Evolutionary conservation across 352 stramenopile genomes (phyloP).

Genomic region (Pythium phragmitis): DNA sequence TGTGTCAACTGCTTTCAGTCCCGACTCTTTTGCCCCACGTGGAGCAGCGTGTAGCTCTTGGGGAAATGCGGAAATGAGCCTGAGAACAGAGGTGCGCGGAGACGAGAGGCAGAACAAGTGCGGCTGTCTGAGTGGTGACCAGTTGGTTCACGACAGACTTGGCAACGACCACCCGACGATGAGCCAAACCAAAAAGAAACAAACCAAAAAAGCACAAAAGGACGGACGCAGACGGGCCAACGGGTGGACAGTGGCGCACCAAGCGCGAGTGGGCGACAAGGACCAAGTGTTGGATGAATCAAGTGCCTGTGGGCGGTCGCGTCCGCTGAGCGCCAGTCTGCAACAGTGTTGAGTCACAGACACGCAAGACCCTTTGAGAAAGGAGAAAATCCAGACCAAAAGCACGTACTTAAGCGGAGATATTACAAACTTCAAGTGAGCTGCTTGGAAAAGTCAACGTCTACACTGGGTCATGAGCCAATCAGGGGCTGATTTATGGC

Average conservation of each 20-base stretch:
- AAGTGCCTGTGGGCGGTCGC: slow-evolving; percentile 25
- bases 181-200: slow-evolving; percentile 1
- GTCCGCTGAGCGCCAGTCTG: slow-evolving; percentile 3
- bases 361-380: slow-evolving; percentile 10
- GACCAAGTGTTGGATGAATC: slow-evolving; percentile 19
- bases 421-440: slow-evolving; percentile 31
- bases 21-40: neutral
- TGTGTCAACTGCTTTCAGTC: neutral
- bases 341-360: slow-evolving; percentile 11
- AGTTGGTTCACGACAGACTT: slow-evolving; percentile 21
- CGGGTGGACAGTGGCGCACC: neutral
- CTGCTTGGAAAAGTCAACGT: slow-evolving; percentile 26
- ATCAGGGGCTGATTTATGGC: slow-evolving; percentile 15
- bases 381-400: slow-evolving; percentile 17
- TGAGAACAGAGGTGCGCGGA: slow-evolving; percentile 9
- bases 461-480: slow-evolving; percentile 22
- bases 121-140: neutral
- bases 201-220: neutral
- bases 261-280: slow-evolving; percentile 25
- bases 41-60: neutral
- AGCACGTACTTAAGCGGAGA: slow-evolving; percentile 18
- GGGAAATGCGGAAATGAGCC: slow-evolving; percentile 26
- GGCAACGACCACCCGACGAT: slow-evolving; percentile 6
- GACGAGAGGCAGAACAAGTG: neutral
- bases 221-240: slow-evolving; percentile 22